Base-by-base conservation (phyloP, 83 land plant genomes). In the Thuja plicata region DNA sequence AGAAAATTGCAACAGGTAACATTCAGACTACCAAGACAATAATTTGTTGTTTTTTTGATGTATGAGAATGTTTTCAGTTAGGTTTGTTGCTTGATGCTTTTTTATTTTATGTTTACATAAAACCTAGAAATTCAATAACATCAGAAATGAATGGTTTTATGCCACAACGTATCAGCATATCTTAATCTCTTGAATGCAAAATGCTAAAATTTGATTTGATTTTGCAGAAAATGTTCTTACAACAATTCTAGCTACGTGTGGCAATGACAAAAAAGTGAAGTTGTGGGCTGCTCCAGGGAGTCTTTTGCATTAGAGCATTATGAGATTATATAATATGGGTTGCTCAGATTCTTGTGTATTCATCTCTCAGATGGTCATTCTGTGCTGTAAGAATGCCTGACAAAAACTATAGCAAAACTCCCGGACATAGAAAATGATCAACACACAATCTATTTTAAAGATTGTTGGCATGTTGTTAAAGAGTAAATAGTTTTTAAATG, bases 201-300 rank as follows among this genome's bases (percentile, higher is more conserved):
- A 62, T 21, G 41, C n/a, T 34, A 45, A 40, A 6, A 37, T 46
- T 73, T 89, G 46, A 55, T 88, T 86, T 62, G 87, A 76, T 82
- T 76, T 84, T 87, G 50, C 94, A 96, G 97, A 94, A 45, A 89
- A 88, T 52, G 91, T 88, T 15, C 89, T 82, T 48, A 86, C 92
- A 27, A 50, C 86, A 87, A 88, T 97, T 87, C 82, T 97, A 40
- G 99, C 97, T 45, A 96, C 96, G 15, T 90, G 93, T 19, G 89
- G 97, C 88, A 70, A 87, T 32, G 98, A 96, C 91, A 97, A 95
- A 91, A 96, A 94, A 91, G 97, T 96, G 43, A 97, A 96, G 90
- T 85, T 97, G 45, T 96, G 98, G 98, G 88, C 76, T 54, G 92
- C 97, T 84, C 99, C 97, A 1, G 43, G 41, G 45, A 38, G 35